Evolutionary conservation across 2,329 filamentous ascomycete genomes (phyloP).

Genomic region (Stagonosporopsis tanaceti): DNA sequence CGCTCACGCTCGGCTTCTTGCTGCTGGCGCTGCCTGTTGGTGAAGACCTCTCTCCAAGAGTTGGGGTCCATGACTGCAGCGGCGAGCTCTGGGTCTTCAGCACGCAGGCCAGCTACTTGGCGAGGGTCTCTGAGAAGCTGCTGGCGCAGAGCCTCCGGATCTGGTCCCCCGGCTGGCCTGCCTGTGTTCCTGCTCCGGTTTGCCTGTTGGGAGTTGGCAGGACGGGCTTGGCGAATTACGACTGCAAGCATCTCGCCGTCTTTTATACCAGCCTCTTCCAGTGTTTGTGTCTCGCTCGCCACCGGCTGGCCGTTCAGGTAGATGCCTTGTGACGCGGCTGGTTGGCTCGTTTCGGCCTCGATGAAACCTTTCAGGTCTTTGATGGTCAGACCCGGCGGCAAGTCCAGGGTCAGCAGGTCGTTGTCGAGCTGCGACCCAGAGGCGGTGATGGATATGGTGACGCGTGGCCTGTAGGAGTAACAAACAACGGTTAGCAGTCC

Average conservation of each 20-base stretch:
- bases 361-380: slow-evolving; percentile 88
- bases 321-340: slow-evolving; percentile 77
- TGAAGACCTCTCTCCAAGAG: slow-evolving; percentile 77
- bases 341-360: slow-evolving; percentile 80
- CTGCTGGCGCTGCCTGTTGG: slow-evolving; percentile 73
- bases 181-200: slow-evolving; percentile 31
- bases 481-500: slow-evolving; percentile 39
- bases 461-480: slow-evolving; percentile 68
- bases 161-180: slow-evolving; percentile 28
- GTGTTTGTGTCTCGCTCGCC: slow-evolving; percentile 77
- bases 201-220: slow-evolving; percentile 29
- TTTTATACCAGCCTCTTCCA: slow-evolving; percentile 79
- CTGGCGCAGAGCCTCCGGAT: slow-evolving; percentile 83
- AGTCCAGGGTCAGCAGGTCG: slow-evolving; percentile 81
- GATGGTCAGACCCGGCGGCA: slow-evolving; percentile 82
- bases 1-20: slow-evolving; percentile 77
- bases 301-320: slow-evolving; percentile 90
- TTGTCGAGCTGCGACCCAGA: slow-evolving; percentile 72
- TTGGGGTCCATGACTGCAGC: slow-evolving; percentile 77
- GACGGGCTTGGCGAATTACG: slow-evolving; percentile 64
- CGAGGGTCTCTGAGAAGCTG: slow-evolving; percentile 82
- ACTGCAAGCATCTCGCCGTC: slow-evolving; percentile 94
- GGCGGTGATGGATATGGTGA: slow-evolving; percentile 85
- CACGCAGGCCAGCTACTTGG: slow-evolving; percentile 73
- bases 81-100: slow-evolving; percentile 78